Percentiles rank a stretch among this genome's conserved stretches.
phyloP scores from a whole-genome alignment of 768 basidiomycete genomes.

The Agrocybe pediades region DNA sequence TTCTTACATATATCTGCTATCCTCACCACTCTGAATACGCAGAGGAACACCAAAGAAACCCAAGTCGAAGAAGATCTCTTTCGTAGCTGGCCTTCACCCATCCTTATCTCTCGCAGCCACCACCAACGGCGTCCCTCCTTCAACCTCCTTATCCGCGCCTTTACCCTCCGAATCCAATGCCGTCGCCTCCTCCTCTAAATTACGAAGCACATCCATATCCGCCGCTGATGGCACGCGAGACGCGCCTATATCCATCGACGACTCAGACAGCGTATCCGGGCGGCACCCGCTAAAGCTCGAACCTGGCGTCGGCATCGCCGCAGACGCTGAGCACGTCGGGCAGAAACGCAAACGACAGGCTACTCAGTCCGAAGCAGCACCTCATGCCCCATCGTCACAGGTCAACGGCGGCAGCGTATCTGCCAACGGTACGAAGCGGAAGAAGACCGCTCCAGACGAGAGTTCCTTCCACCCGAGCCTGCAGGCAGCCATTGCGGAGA shows the following conservation, averaged over 20 bases:
- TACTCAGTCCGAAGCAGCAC: neutral
- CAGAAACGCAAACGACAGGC: constrained; percentile 59
- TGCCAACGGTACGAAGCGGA: too few species aligned
- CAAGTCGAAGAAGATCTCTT: constrained; percentile 59
- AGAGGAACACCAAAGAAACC: constrained; percentile 74
- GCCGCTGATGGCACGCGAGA: constrained; percentile 47
- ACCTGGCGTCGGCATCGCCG: constrained; percentile 19
- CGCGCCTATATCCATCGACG: constrained; percentile 48
- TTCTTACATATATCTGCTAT: neutral
- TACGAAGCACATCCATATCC: neutral
- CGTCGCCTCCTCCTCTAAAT: neutral
- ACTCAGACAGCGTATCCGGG: constrained; percentile 26
- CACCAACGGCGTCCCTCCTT: neutral
- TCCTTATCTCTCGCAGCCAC: constrained; percentile 10
- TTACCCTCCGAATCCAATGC: neutral
- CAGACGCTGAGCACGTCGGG: constrained; percentile 41
- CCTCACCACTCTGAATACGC: constrained; percentile 24
- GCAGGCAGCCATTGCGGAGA: constrained; percentile 56
- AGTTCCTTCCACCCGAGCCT: constrained; percentile 73
- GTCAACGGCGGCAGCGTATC: too few species aligned
- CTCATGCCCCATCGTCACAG: constrained; percentile 37
- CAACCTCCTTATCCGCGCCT: neutral
- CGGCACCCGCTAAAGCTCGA: neutral
- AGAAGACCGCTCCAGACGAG: constrained; percentile 65
- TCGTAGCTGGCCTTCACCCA: constrained; percentile 23